Evolutionary conservation across 805 yeast species (phyloP), one percentile per base, ranked within the genome.

Genomic region (Saccharomycopsis sp.): DNA sequence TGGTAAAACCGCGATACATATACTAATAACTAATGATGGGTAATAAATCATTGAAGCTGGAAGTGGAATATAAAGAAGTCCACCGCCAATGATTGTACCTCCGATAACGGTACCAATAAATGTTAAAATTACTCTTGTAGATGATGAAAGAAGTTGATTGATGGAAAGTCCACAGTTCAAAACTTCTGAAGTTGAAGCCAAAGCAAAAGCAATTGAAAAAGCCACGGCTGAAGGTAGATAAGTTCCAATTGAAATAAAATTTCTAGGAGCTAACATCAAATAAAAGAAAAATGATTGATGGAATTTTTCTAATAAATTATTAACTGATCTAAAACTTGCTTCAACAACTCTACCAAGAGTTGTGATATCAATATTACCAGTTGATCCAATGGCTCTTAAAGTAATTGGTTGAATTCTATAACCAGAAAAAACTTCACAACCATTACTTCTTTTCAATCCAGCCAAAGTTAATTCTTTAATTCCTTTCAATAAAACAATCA

Each of bases 241-340:
- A 15, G 94, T 85, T 3, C 95, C 96, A 48, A 92, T 88, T 4
- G 96, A 85, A 14, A 92, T 95, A 63, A 92, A 92, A 43, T 70
- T 59, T 42, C 69, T 63, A 19, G 96, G 94, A 0, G 85, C 73
- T 37, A 92, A 59, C 61, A 92, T 57, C 49, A 89, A 67, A 61
- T 89, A 92, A 55, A 88, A 92, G 66, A 92, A 92, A 54, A 87
- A 92, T 1, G 96, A 85, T 60, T 92, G 99, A 60, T 92, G 99
- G 60, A 89, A 89, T 57, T 89, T 94, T 58, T 92, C 99, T 29
- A 89, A 65, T 50, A 92, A 67, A 56, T 92, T 92, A 62, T 92
- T 92, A 28, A 92, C 82, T 0, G 95, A 78, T 46, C 98, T 72
- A 55, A 88, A 78, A 6, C 81, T 65, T 2, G 94, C 85, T 60